Base-by-base conservation (phyloP, 768 basidiomycete species). In the Pholiota conissans region DNA sequence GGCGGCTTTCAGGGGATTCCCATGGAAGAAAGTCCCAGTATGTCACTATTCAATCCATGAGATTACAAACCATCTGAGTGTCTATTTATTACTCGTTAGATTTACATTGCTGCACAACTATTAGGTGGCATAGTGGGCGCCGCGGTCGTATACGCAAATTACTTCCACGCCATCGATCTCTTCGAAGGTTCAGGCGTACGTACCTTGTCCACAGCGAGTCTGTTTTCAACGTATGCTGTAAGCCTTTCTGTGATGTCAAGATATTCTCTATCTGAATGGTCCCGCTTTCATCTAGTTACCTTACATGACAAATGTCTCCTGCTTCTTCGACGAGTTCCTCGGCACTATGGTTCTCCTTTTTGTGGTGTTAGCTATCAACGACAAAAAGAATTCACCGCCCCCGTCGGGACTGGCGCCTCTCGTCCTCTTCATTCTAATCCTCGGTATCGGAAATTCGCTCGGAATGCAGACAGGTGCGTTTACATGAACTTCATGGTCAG, bases 21-120 rank as follows among this genome's bases (percentile, higher is more conserved):
- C 91, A 0, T 89, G 89, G 87, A 79, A 78, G 62, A 93, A 93
- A 67, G 91, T 91, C 0, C 91, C 91, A 0, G 78, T 66, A 30
- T 37, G 66, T n/a, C n/a, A n/a, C n/a, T 57, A 20, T 49, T n/a
- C 47, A 30, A 26, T 34, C 3, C 40, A 30, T 40, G 24, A 26
- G 26, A 8, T 28, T 39, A 13, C 24, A 0, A 47, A 26, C 42
- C n/a, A 50, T 27, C 10, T 29, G 50, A 20, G 40, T 39, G 9
- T 11, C 22, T 30, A 10, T 30, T 20, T 24, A 26, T 37, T 9
- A 4, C 9, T 20, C 2, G 34, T 24, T 49, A 70, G 72, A 62
- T 66, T 26, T 72, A 65, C 54, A 70, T 69, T 50, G 51, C 67
- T 27, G 80, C 85, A 0, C 89, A 90, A 67, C 56, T 86, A 18